phyloP scores from a whole-genome alignment of 768 basidiomycete species.

The Mycena pura region DNA sequence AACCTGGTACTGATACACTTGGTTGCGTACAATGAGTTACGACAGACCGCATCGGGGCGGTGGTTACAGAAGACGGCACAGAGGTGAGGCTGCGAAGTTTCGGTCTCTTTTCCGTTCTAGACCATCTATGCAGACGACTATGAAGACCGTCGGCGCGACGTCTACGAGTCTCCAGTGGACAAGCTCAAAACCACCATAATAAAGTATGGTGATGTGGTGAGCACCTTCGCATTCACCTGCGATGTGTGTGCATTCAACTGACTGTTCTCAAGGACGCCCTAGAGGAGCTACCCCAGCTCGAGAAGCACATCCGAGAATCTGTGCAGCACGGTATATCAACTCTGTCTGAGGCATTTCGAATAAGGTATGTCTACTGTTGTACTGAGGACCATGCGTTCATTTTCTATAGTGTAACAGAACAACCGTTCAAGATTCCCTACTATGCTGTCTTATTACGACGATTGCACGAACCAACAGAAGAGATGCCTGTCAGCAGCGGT shows the following conservation, averaged over 20 bases:
- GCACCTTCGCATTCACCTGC: slow-evolving; percentile 34
- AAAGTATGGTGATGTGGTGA: slow-evolving; percentile 83
- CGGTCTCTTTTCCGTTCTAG: slow-evolving; percentile 26
- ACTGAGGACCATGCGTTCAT: not conserved
- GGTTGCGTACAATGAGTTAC: slow-evolving; percentile 57
- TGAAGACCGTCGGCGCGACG: slow-evolving; percentile 69
- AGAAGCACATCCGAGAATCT: slow-evolving; percentile 68
- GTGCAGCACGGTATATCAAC: slow-evolving; percentile 63
- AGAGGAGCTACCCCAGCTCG: slow-evolving; percentile 73
- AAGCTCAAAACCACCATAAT: slow-evolving; percentile 71
- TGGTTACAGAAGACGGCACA: slow-evolving; percentile 52
- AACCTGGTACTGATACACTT: slow-evolving; percentile 31
- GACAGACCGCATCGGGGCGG: slow-evolving; percentile 57
- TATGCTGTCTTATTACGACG: slow-evolving; percentile 83
- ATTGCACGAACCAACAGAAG: slow-evolving; percentile 55
- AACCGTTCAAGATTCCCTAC: slow-evolving; percentile 92
- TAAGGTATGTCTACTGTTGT: slow-evolving; percentile 55
- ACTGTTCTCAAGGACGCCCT: slow-evolving; percentile 59
- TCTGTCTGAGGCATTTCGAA: slow-evolving; percentile 76
- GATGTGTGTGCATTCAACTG: slow-evolving; percentile 6
- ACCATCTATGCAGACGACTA: slow-evolving; percentile 61
- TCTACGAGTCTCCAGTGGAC: slow-evolving; percentile 74
- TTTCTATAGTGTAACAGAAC: slow-evolving; percentile 76
- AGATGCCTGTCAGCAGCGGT: slow-evolving; percentile 42
- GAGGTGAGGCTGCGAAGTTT: slow-evolving; percentile 55